Base-by-base conservation (phyloP, 768 basidiomycete genomes). In the Boletellus sp. region DNA sequence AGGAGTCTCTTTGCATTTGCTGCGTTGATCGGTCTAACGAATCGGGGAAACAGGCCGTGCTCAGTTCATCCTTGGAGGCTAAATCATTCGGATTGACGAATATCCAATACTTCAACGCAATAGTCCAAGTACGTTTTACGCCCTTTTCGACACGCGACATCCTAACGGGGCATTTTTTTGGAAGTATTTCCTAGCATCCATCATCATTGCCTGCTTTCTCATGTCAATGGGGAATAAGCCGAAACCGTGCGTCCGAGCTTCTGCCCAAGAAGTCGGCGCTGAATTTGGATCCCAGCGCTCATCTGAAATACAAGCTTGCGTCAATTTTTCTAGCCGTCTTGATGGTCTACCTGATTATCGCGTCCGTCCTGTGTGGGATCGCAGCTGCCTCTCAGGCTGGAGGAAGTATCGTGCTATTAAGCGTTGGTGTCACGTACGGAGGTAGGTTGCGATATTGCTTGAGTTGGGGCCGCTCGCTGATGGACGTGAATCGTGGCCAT, bases 171-270 rank as follows among this genome's bases (percentile, higher is more conserved):
- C 23, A 32, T 42, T 16, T 17, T n/a, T 52, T 47, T 42, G 17
- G 10, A 59, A 94, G 84, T 95, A 90, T 64, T 69, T 85, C 31
- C 85, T 96, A 77, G 83, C 85, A 4, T 88, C 88, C 4, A 78
- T 90, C 36, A 78, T 98, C 24, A 78, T 94, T n/a, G 85, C 89
- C 8, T 87, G 85, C 57, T 96, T 97, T 76, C 73, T 96, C 1
- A 88, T 96, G 66, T 88, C 91, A 0, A 95, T 97, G 93, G 94
- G 94, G 16, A 96, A 96, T 68, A 87, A 88, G 63, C 94, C 94
- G 4, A 78, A 81, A 70, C 84, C 89, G 90, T 93, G 55, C 51
- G 38, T 39, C 19, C 20, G 3, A 17, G 9, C 33, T 44, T 47
- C 23, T 7, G 40, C n/a, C 17, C 22, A 11, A 22, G 11, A 43